Evolutionary conservation across 139 green algal species (phyloP), one percentile per base, ranked within the genome.

Genomic region (Coccomyxa sp.): DNA sequence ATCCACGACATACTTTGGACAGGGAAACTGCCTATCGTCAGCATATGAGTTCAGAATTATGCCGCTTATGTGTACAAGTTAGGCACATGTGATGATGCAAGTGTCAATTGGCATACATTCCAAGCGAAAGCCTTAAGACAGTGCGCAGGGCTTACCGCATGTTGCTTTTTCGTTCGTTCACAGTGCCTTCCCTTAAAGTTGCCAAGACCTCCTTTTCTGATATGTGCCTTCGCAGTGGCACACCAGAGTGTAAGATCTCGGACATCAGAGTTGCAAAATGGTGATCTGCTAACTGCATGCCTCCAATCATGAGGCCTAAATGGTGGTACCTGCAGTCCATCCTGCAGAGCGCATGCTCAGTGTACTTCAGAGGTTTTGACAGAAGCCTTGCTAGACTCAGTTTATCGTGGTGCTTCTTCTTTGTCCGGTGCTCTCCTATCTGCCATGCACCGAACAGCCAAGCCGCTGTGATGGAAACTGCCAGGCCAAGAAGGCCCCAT

Each of bases 1-100:
- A 79, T 92, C 87, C 0, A 92, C 85, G 0, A 88, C 82, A 79
- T 87, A 88, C 58, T 92, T 92, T 11, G 88, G 87, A 67, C 88
- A 92, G 23, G 88, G 87, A 28, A 18, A 59, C 38, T 58, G 66
- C 66, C 80, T 83, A 28, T n/a, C 27, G 30, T 28, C 58, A 82
- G 23, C 38, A 51, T 31, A 58, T 23, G 86, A 79, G 30, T 51
- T 7, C 38, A 7, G 7, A 11, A 51, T 51, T 11, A 7, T 51
- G 38, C 38, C 38, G 3, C 38, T 51, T 51, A 51, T 7, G 38
- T 51, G 38, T n/a, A 7, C 38, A 7, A 51, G 38, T 51, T 11
- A 51, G 38, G 38, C 38, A 3, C 38, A 51, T 51, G 3, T n/a
- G n/a, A n/a, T n/a, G n/a, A n/a, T n/a, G n/a, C n/a, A n/a, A n/a